Evolutionary conservation across 2,329 filamentous ascomycete genomes (phyloP), one percentile per base, ranked within the genome.

Genomic region (Shiraia sp.): DNA sequence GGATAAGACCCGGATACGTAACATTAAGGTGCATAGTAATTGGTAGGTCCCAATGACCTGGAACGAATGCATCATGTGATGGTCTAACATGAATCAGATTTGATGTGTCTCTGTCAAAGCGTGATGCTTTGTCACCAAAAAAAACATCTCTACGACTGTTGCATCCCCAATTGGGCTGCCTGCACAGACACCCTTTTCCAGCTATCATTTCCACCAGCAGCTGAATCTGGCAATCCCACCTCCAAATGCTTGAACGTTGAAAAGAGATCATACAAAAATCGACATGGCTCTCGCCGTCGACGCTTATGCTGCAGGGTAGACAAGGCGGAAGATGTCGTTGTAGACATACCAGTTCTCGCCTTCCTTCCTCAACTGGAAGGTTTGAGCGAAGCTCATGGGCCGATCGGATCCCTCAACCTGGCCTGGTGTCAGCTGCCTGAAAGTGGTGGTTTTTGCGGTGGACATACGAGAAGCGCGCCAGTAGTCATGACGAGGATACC

Each of bases 261-360:
- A 45, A 43, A 12, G 30, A 42, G 35, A 49, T 37, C 17, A 33
- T 38, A 36, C 8, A 40, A 45, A 45, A 43, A 45, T 38, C 36
- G 43, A 43, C 27, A 37, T 32, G 40, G 25, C 36, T 33, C 25
- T 40, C 33, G 22, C 29, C 23, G 27, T 36, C 28, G 31, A 28
- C 23, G 35, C 42, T 51, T 68, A 70, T 45, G 64, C 59, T 44
- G 66, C 73, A 32, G 74, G 69, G 73, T 88, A 92, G 58, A 96
- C 81, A 49, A 97, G 82, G 75, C 88, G 88, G 84, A 97, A 97
- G 70, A 97, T 75, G 72, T 97, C 92, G 79, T 97, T 96, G 77
- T 85, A 86, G 68, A 97, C 87, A 71, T 82, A 96, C 73, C 79
- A 83, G 59, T 83, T 86, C 36, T 63, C 55, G 40, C 90, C 86